These are phyloP conservation scores for Nicotiana otophora DNA, from an alignment of 257 asterid genomes.

Conservation along the genomic window DNA sequence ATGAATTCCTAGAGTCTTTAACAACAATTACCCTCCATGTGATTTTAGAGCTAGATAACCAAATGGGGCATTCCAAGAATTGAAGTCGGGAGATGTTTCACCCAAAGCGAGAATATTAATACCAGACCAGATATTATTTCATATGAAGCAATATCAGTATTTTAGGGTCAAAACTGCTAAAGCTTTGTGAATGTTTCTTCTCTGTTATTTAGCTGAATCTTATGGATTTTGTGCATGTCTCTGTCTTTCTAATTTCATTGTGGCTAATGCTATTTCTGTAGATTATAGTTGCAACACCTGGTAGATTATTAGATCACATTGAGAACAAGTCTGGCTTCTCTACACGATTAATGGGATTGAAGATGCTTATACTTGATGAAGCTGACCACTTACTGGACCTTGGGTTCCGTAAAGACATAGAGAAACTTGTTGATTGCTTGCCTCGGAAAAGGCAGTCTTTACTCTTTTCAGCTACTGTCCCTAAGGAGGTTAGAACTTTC, in stretches of 20 bases:
- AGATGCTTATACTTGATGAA: conserved; percentile 90
- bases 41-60: neutral
- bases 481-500: conserved; percentile 65
- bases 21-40: neutral
- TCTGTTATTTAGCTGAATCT: neutral
- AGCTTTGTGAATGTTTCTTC: neutral
- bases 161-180: neutral
- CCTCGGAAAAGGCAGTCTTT: conserved; percentile 83
- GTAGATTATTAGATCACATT: conserved; percentile 89
- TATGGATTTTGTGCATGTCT: neutral
- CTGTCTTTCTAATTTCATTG: neutral
- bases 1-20: neutral
- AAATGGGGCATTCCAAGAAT: neutral
- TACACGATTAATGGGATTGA: conserved; percentile 78
- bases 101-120: neutral
- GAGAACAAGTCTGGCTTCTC: conserved; percentile 92
- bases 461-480: conserved; percentile 80
- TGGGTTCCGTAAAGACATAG: conserved; percentile 87
- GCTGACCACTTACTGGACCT: conserved; percentile 84
- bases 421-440: conserved; percentile 87
- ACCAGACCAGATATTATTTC: neutral
- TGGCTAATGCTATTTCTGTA: conserved; percentile 30
- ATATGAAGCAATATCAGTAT: neutral
- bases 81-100: neutral
- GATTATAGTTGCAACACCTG: conserved; percentile 95